phyloP scores from a whole-genome alignment of 345 rosid species.

The Brassica nigra region DNA sequence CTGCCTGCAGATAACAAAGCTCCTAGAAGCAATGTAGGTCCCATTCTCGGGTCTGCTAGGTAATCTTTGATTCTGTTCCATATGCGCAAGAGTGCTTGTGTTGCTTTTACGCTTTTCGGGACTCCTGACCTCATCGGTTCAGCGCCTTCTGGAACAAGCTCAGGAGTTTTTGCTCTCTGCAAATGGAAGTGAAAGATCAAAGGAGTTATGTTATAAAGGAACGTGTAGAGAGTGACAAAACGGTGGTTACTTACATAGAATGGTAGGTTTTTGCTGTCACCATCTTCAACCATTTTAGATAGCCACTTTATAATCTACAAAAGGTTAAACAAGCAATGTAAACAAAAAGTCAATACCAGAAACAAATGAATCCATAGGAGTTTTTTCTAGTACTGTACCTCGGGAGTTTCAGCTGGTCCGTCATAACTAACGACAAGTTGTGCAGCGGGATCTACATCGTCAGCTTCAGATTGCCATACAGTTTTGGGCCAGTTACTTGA shows the following conservation, averaged over 20 bases:
- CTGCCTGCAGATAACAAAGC: slow-evolving; percentile 71
- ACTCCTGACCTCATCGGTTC: slow-evolving; percentile 73
- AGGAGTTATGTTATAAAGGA: neutral
- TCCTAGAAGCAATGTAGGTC: slow-evolving; percentile 78
- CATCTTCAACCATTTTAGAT: slow-evolving; percentile 75
- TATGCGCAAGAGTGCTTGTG: slow-evolving; percentile 46
- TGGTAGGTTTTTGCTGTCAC: slow-evolving; percentile 81
- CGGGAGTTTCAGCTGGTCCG: slow-evolving; percentile 64
- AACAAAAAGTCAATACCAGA: neutral
- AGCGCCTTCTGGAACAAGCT: slow-evolving; percentile 74
- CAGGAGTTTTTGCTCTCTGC: slow-evolving; percentile 81
- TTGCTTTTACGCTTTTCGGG: slow-evolving; percentile 62
- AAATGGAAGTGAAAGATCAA: slow-evolving; percentile 21
- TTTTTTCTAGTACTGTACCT: slow-evolving; percentile 44
- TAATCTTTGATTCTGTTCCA: slow-evolving; percentile 45
- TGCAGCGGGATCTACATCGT: slow-evolving; percentile 75
- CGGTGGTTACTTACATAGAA: slow-evolving; percentile 55
- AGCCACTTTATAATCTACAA: slow-evolving; percentile 76
- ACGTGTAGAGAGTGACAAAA: slow-evolving; percentile 7
- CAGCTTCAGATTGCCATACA: slow-evolving; percentile 56
- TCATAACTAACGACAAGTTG: slow-evolving; percentile 91
- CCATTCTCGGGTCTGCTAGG: slow-evolving; percentile 77
- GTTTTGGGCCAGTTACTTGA: slow-evolving; percentile 56
- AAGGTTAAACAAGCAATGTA: slow-evolving; percentile 15
- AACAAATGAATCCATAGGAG: slow-evolving; percentile 11